A percentile compares a stretch with the other conserved stretches of the same genome.
phyloP scores from a whole-genome alignment of 106 monocot genomes.

The Hemerocallis citrina region DNA sequence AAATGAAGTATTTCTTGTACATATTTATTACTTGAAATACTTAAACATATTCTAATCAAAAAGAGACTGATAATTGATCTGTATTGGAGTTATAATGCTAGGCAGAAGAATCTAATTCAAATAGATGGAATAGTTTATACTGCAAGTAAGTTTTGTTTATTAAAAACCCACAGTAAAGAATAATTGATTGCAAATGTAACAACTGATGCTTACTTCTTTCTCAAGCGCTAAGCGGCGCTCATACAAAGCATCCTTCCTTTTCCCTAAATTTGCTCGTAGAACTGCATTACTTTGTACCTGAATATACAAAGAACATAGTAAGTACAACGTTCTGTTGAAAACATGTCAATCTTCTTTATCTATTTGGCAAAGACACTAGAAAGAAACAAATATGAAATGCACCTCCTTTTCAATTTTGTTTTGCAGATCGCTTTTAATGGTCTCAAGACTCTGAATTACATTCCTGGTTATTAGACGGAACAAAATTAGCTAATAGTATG shows the following conservation, averaged over 20 bases:
- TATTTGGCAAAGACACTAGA: neutral
- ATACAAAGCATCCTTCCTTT: conserved; percentile 46
- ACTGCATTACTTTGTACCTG: conserved; percentile 68
- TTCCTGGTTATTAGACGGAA: conserved; percentile 20
- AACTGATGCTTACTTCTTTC: conserved; percentile 55
- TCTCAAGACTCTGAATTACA: conserved; percentile 70
- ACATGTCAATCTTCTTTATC: neutral
- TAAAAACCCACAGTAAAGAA: neutral
- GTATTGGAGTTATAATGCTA: neutral
- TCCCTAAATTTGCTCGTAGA: conserved; percentile 55
- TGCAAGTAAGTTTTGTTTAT: neutral
- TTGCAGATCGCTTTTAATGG: conserved; percentile 61
- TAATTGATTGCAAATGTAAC: neutral
- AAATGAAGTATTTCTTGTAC: neutral
- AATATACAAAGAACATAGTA: conserved; percentile 11
- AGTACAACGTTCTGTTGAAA: neutral
- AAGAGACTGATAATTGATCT: neutral
- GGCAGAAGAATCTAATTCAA: neutral
- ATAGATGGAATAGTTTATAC: neutral
- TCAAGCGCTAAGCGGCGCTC: conserved; percentile 62
- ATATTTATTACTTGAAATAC: neutral
- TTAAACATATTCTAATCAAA: neutral
- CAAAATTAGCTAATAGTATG: neutral
- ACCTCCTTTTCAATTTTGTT: conserved; percentile 77
- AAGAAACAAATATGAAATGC: neutral